Conservation (phyloP, 2,329 filamentous ascomycete species). For the Colletotrichum falcatum region DNA sequence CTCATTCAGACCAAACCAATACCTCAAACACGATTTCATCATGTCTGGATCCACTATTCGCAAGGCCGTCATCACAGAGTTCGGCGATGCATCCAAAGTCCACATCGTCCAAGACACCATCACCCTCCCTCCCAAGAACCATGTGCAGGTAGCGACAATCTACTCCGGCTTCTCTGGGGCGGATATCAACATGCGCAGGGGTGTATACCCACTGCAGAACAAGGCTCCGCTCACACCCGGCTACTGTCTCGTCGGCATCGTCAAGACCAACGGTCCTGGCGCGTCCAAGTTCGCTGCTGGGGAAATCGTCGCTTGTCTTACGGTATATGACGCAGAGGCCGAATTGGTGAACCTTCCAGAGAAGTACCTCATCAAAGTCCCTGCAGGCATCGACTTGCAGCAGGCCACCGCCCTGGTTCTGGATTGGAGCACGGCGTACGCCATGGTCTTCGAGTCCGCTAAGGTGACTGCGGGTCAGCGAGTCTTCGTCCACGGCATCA, state of each 20-base stretch:
- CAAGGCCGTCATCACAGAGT: constrained; percentile 58
- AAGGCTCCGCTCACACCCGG: constrained; percentile 61
- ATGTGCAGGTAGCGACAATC: constrained; percentile 61
- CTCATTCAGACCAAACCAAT: neutral
- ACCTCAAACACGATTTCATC: neutral
- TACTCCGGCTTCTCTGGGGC: constrained; percentile 61
- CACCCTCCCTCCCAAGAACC: constrained; percentile 53
- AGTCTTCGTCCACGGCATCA: constrained; percentile 64
- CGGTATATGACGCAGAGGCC: constrained; percentile 57
- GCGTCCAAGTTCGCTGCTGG: constrained; percentile 49
- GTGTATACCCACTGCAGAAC: constrained; percentile 59
- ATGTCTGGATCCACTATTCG: constrained; percentile 49
- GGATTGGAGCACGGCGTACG: constrained; percentile 60
- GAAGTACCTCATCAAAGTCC: constrained; percentile 58
- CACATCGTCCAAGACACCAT: constrained; percentile 51
- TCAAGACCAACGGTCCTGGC: constrained; percentile 53
- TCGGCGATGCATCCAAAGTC: constrained; percentile 55
- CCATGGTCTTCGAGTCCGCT: constrained; percentile 52
- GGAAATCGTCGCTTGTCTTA: constrained; percentile 52
- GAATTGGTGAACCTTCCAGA: constrained; percentile 60
- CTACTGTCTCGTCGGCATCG: constrained; percentile 60
- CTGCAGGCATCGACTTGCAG: constrained; percentile 54
- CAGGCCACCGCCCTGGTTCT: constrained; percentile 56
- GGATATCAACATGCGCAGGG: constrained; percentile 63
- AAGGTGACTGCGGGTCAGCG: constrained; percentile 57